phyloP scores from a whole-genome alignment of 1,284 basidiomycete genomes.

The Ceratobasidium sp. region DNA sequence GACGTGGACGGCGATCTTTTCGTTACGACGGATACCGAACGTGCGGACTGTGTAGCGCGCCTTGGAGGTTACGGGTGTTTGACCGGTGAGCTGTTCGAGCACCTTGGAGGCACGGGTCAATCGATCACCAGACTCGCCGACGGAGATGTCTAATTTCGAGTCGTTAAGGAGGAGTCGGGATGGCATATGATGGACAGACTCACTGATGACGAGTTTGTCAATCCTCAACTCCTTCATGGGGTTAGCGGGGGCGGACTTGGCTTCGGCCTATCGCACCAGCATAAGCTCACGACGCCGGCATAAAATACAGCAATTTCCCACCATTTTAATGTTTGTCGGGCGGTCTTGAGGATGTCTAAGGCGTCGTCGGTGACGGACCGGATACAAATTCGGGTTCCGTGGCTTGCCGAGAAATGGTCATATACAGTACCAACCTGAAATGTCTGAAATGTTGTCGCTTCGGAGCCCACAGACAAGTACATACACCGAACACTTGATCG shows the following conservation, averaged over 20 bases:
- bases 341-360: constrained; percentile 33
- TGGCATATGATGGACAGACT: constrained; percentile 56
- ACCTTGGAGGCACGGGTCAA: constrained; percentile 99
- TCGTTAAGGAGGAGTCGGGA: not conserved
- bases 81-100: constrained; percentile 98
- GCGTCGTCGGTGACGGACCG: constrained; percentile 13
- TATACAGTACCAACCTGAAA: constrained; percentile 15
- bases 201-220: constrained; percentile 99
- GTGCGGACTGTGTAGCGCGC: constrained; percentile 99
- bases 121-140: constrained; percentile 99
- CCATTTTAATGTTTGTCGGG: constrained; percentile 35
- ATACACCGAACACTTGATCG: not conserved
- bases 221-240: constrained; percentile 96
- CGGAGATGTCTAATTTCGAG: constrained; percentile 86
- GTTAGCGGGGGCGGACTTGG: constrained; percentile 89
- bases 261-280: constrained; percentile 72
- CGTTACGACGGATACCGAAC: constrained; percentile 99
- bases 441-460: constrained; percentile 6
- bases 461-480: constrained; percentile 16
- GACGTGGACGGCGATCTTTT: constrained; percentile 99
- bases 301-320: not conserved
- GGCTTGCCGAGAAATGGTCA: constrained; percentile 16
- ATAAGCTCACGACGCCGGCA: not conserved
- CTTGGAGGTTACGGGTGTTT: constrained; percentile 99
- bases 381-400: constrained; percentile 24